Base-by-base conservation (phyloP, 257 asterid genomes). In the Phtheirospermum japonicum region DNA sequence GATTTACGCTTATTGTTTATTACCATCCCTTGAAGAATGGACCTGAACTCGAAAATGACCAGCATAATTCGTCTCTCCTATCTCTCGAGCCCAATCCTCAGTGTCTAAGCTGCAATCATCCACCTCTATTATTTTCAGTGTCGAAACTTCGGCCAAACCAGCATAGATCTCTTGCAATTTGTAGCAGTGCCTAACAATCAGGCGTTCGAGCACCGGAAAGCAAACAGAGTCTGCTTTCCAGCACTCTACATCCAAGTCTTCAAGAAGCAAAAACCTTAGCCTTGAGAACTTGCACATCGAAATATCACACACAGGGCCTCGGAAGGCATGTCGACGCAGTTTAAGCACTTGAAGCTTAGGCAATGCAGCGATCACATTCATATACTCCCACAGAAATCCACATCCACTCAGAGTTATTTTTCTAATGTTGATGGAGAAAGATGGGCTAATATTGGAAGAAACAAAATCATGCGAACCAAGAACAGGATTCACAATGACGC, bases 131-230 rank as follows among this genome's bases (percentile, higher is more conserved):
- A 20, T 7, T 32, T 4, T 0, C 4, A 57, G 59, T 4, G 59
- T 18, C 1, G 18, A 0, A 7, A 31, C 31, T 0, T 46, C 50
- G 4, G 7, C 40, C n/a, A 67, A 6, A 1, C 28, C 3, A 23
- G 28, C 2, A 0, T 4, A 20, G 52, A 67, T 57, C 10, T 32
- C 40, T 7, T 4, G 0, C 40, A 67, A 3, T 2, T 32, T 46
- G 54, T 48, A 67, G 52, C 71, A 67, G 43, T 60, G 65, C 49
- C 54, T 39, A 46, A 46, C n/a, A 46, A 46, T 46, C 20, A 46
- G 26, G 53, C 9, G 26, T 7, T 14, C 17, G 20, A 46, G 53
- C 26, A 7, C 17, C 2, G 53, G 53, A 17, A 46, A 17, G 23
- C 9, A 7, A 2, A 6, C 10, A 14, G 10, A 4, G 2, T 46